Evolutionary conservation across 345 rosid genomes (phyloP), one percentile per base, ranked within the genome.

Genomic region (Eucalyptus cloeziana): DNA sequence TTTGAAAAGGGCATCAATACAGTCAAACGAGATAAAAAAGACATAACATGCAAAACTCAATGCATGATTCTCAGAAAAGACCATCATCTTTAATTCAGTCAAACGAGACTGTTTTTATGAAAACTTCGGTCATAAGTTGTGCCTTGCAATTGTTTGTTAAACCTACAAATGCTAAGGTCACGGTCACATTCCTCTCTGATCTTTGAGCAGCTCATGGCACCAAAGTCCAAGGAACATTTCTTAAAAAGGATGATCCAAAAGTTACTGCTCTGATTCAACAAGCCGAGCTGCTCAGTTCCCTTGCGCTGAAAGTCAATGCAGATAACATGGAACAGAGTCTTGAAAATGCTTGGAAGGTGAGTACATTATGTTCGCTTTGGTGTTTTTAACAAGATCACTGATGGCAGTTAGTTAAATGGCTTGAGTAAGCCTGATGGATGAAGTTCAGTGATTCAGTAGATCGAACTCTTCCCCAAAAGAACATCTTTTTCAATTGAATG

Each of bases 271-370:
- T 98, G 93, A 92, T 96, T 96, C 96, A 97, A 93, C 99, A 97
- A 94, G 97, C 99, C 45, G 97, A 96, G 92, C 95, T 97, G 91
- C 96, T 98, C 88, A 94, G 95, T 91, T 94, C 99, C 86, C 94
- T 98, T 64, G 95, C 98, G 8, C 86, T 88, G 89, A 98, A 95
- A 95, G 96, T 98, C 85, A 94, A 93, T 85, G 52, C 93, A 50
- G 99, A 97, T 89, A 94, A 92, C 92, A 93, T 97, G 86, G 98
- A 97, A 43, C 96, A 94, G 92, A 94, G 98, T 94, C 94, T 96
- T 88, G 99, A 98, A 92, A 94, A 93, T 95, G 97, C 99, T 76
- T 96, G 98, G 99, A 97, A 96, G 99, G 99, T 96, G 86, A 92
- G 91, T 80, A 85, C 27, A 58, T 83, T 60, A 56, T 44, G 50